Percentiles rank a stretch among this genome's conserved stretches.
Conservation (phyloP, 495 filamentous ascomycete species). For the Cercophora sp. region DNA sequence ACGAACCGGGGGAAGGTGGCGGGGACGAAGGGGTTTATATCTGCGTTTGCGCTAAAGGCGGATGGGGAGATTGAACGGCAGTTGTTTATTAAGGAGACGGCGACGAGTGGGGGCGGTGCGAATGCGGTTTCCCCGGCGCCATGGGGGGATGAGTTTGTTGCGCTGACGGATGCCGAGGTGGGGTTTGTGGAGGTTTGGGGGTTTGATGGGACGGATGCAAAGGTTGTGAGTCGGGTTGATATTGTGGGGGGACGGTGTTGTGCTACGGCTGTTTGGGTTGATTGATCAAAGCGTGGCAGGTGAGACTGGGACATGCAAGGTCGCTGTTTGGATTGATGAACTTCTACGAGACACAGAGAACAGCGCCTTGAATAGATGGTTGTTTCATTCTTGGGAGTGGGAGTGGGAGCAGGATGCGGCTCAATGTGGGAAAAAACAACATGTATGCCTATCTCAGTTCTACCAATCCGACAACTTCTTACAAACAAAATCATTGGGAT, state of each 20-base stretch:
- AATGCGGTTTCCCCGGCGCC: neutral
- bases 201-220: neutral
- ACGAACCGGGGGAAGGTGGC: neutral
- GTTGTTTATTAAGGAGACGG: neutral
- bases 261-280: neutral
- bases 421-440: neutral
- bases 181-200: neutral
- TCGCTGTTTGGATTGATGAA: no score
- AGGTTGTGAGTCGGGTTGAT: neutral
- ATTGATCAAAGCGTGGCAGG: no score
- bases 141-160: neutral
- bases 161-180: neutral
- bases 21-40: neutral
- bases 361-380: no score
- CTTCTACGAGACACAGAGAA: no score
- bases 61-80: neutral
- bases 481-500: constrained; percentile 10
- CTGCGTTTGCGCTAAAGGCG: neutral
- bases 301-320: no score
- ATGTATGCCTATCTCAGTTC: neutral
- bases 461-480: constrained; percentile 9
- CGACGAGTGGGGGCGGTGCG: neutral
- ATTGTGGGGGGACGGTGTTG: neutral
- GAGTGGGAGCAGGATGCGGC: no score
- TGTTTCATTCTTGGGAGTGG: no score